A percentile compares a stretch with the other conserved stretches of the same genome.
These are phyloP conservation scores for Phycomyces blakesleeanus DNA, from an alignment of 192 early-diverging fungal genomes.

Conservation along the genomic window DNA sequence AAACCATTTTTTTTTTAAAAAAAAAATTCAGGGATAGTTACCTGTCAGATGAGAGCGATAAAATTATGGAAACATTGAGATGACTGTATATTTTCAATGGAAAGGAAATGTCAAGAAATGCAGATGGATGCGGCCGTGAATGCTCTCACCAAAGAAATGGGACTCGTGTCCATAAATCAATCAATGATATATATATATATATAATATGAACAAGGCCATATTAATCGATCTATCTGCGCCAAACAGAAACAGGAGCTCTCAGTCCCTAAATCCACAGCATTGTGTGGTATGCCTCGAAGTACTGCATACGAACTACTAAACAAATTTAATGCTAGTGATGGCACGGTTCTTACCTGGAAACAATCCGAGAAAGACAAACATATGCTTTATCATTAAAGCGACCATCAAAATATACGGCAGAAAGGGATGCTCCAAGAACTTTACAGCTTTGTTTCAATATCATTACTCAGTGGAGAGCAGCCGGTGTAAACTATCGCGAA, in stretches of 20 bases:
- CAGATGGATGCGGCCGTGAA: too few species aligned
- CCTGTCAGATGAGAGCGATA: too few species aligned
- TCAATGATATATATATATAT: too few species aligned
- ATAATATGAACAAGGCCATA: too few species aligned
- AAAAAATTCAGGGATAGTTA: too few species aligned
- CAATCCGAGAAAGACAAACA: slow-evolving; percentile 1
- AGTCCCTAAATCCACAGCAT: background rate
- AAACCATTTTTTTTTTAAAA: too few species aligned
- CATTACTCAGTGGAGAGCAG: slow-evolving; percentile 5
- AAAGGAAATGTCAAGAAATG: too few species aligned
- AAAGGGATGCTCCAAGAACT: slow-evolving; percentile 10
- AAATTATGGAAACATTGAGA: too few species aligned
- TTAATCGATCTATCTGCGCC: too few species aligned
- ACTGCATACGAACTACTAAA: slow-evolving; percentile 1
- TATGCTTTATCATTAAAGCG: slow-evolving; percentile 1
- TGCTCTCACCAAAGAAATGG: too few species aligned
- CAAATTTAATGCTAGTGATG: slow-evolving; percentile 1
- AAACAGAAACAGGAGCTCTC: background rate
- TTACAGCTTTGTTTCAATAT: slow-evolving; percentile 12
- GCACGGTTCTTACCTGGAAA: background rate
- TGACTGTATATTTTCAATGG: too few species aligned
- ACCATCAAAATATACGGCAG: slow-evolving; percentile 5
- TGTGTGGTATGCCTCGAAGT: slow-evolving; percentile 2
- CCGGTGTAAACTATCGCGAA: background rate
- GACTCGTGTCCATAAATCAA: too few species aligned